Evolutionary conservation across 805 yeast species (phyloP).

Genomic region (Zygosaccharomyces lentus): DNA sequence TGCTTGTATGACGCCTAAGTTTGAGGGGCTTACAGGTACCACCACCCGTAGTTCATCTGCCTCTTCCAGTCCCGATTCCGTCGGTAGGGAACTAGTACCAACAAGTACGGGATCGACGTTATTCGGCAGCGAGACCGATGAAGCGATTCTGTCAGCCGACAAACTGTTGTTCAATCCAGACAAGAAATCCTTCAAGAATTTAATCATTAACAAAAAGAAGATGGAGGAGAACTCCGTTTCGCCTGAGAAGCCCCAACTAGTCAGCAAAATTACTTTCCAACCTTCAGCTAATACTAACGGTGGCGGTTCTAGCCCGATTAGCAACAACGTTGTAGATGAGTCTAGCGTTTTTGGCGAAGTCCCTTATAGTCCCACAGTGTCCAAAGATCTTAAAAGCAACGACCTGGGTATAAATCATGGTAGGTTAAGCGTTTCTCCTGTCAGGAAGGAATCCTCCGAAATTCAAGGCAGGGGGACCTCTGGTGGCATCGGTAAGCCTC

Average conservation of each 20-base stretch:
- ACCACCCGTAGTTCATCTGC: slow-evolving; percentile 9
- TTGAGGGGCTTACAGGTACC: slow-evolving; percentile 1
- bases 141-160: slow-evolving; percentile 23
- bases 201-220: slow-evolving; percentile 25
- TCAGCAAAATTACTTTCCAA: slow-evolving; percentile 18
- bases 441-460: not conserved
- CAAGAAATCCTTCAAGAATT: slow-evolving; percentile 28
- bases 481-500: slow-evolving; percentile 8
- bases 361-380: slow-evolving; percentile 11
- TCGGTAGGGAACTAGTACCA: slow-evolving; percentile 16
- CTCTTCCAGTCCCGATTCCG: slow-evolving; percentile 15
- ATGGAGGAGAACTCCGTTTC: slow-evolving; percentile 10
- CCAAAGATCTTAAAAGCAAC: slow-evolving; percentile 11
- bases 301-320: slow-evolving; percentile 7
- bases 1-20: slow-evolving; percentile 1
- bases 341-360: slow-evolving; percentile 13
- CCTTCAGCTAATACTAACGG: slow-evolving; percentile 7
- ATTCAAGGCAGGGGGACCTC: slow-evolving; percentile 1
- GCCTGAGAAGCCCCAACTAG: slow-evolving; percentile 11
- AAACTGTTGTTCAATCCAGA: slow-evolving; percentile 29
- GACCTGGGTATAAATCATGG: slow-evolving; percentile 4
- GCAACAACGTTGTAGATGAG: slow-evolving; percentile 4
- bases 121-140: slow-evolving; percentile 17
- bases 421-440: slow-evolving; percentile 7
- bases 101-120: slow-evolving; percentile 10